These are phyloP conservation scores for Stromatinia cepivora DNA, from an alignment of 2,329 filamentous ascomycete species.

Conservation along the genomic window DNA sequence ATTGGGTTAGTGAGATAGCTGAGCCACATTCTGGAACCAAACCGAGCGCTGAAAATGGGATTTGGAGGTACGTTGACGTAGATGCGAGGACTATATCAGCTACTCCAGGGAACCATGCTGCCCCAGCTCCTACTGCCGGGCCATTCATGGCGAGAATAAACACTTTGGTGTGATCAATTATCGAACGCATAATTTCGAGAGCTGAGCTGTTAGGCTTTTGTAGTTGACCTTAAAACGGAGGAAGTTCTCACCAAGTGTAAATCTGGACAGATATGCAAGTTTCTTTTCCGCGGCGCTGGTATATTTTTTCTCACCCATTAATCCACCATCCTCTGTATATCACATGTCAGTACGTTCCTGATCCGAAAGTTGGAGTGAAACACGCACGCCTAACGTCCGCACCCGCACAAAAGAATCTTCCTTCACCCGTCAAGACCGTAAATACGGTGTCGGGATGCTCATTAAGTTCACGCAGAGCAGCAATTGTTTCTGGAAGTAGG, in stretches of 20 bases:
- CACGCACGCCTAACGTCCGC: conserved; percentile 48
- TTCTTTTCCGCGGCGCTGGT: conserved; percentile 36
- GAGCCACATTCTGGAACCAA: conserved; percentile 52
- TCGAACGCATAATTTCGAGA: conserved; percentile 46
- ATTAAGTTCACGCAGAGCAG: conserved; percentile 47
- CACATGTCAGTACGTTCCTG: neutral
- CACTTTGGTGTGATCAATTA: conserved; percentile 53
- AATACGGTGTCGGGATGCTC: conserved; percentile 51
- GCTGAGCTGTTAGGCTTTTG: neutral
- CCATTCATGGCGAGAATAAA: conserved; percentile 53
- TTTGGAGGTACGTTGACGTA: conserved; percentile 48
- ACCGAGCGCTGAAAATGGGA: conserved; percentile 50
- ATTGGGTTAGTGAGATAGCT: conserved; percentile 48
- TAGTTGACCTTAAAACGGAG: neutral
- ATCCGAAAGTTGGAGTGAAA: neutral
- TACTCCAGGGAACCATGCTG: conserved; percentile 52
- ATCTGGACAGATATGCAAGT: conserved; percentile 31
- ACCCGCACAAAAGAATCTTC: conserved; percentile 51
- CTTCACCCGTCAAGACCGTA: conserved; percentile 52
- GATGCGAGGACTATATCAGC: conserved; percentile 52
- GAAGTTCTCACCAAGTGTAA: conserved; percentile 28
- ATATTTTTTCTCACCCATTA: conserved; percentile 24
- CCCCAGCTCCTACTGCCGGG: conserved; percentile 51
- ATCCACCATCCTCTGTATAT: conserved; percentile 15
- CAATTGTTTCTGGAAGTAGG: conserved; percentile 46